Evolutionary conservation across 1,139 yeast species (phyloP), one percentile per base, ranked within the genome.

Genomic region (Scheffersomyces insectosa): DNA sequence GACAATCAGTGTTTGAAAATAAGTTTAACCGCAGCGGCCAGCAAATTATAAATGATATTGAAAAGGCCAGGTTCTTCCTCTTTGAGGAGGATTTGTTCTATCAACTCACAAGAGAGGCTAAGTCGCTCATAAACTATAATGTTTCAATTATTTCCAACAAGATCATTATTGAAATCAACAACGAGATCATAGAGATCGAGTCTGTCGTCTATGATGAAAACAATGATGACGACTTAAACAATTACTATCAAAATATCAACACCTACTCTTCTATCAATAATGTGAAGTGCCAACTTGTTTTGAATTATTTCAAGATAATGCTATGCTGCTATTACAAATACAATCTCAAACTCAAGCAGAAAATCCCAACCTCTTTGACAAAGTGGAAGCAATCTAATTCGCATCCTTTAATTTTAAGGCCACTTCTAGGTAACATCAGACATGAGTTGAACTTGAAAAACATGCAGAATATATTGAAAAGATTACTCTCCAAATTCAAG

Each of bases 21-120:
- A 54, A 58, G 11, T 57, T 58, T 35, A 38, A 40, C 5, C 35
- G 44, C 5, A 41, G 57, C 30, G 60, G 59, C n/a, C 70, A 71
- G n/a, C 63, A 60, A 10, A 65, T 77, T 9, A 72, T 79, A n/a
- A 70, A 72, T 48, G 76, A 74, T 25, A 82, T 85, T 25, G 76
- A 77, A 51, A 78, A 68, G 47, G 83, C 88, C 0, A 71, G 97
- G 41, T 83, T 77, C 51, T 80, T 83, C 48, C 70, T 91, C 7
- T 91, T 91, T 67, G 98, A 91, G 57, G 95, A 88, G 55, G 98
- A 91, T 58, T 70, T 86, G 39, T 82, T 80, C 53, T 79, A 80
- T 59, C 89, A 85, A 53, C 66, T 91, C 47, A 76, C 84, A 28
- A 78, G 85, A 48, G 98, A 91, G 62, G 90, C 96, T 0, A 77